These are phyloP conservation scores for Lachnellula occidentalis DNA, from an alignment of 2,329 filamentous ascomycete species.

Conservation along the genomic window DNA sequence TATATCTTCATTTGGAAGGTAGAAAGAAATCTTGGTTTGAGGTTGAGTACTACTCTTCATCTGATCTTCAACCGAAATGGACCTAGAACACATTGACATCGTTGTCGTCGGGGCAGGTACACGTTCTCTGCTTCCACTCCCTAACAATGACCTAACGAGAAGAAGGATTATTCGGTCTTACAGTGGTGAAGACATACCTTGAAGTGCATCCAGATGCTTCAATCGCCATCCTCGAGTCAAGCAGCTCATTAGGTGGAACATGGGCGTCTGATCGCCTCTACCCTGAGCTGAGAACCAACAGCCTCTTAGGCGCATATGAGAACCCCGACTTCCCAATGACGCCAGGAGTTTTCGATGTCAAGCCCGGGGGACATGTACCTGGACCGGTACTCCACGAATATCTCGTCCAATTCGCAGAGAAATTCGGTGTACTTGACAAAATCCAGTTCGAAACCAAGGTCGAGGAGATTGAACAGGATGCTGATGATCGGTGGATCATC, in stretches of 20 bases:
- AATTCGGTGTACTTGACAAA: conserved; percentile 44
- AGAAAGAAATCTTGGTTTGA: too few species aligned
- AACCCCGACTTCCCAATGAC: conserved; percentile 70
- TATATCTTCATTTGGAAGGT: too few species aligned
- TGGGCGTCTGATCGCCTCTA: conserved; percentile 66
- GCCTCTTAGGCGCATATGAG: conserved; percentile 67
- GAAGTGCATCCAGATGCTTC: conserved; percentile 49
- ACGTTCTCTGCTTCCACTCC: neutral
- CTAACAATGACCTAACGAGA: neutral
- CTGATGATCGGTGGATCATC: conserved; percentile 39
- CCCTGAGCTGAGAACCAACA: conserved; percentile 66
- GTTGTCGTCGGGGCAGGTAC: neutral
- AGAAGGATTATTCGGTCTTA: conserved; percentile 48
- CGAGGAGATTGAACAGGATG: conserved; percentile 37
- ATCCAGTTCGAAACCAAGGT: conserved; percentile 49
- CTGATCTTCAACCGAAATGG: too few species aligned
- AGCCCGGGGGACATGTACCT: conserved; percentile 51
- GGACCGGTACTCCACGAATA: conserved; percentile 52
- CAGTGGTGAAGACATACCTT: conserved; percentile 55
- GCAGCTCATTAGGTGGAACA: conserved; percentile 57
- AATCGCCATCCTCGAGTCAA: conserved; percentile 53
- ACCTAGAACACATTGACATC: neutral
- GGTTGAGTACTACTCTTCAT: too few species aligned
- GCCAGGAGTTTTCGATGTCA: conserved; percentile 44
- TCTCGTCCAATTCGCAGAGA: conserved; percentile 47